Evolutionary conservation across 306 rosid species (phyloP), one percentile per base, ranked within the genome.

Genomic region (Ziziphus jujuba): DNA sequence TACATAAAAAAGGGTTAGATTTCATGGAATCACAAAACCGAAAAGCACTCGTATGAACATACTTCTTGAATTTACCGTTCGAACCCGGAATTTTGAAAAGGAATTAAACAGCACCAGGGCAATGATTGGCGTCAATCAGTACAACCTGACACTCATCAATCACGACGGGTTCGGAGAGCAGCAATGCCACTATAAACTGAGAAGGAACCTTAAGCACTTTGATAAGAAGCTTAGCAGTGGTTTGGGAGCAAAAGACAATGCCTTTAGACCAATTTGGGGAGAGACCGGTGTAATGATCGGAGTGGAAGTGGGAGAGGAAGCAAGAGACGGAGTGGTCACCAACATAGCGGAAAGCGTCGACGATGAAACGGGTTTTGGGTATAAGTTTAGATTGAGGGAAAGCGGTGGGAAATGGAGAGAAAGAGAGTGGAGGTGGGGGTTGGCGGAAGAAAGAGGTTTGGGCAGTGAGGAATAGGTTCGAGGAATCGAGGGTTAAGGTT

Each of bases 261-360:
- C 98, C 98, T 70, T 55, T 78, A 49, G 82, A 81, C 98, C 98
- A 92, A 58, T 56, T 61, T 63, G 85, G 33, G 74, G 85, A 50
- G 79, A 92, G 98, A 43, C 92, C 95, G 44, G 77, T 5, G 77
- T 92, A 92, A 84, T 89, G 98, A 35, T 92, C 98, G 57, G 95
- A 89, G 84, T 92, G 98, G 81, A 89, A 92, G 64, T 92, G 96
- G 68, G 98, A 85, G 63, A 92, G 98, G 82, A 92, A 92, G 86
- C 87, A 89, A 49, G 96, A 71, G 63, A 80, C 69, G 59, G 91
- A 87, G 78, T 51, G 77, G 28, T 72, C 74, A 34, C 83, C 87
- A 36, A 92, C 78, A 55, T 75, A 25, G 66, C 91, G 88, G 78
- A 92, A 92, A 2, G 95, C 92, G 70, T 92, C 98, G 64, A 92